Evolutionary conservation across 495 filamentous ascomycete species (phyloP).

Genomic region (Geoglossum glabrum): DNA sequence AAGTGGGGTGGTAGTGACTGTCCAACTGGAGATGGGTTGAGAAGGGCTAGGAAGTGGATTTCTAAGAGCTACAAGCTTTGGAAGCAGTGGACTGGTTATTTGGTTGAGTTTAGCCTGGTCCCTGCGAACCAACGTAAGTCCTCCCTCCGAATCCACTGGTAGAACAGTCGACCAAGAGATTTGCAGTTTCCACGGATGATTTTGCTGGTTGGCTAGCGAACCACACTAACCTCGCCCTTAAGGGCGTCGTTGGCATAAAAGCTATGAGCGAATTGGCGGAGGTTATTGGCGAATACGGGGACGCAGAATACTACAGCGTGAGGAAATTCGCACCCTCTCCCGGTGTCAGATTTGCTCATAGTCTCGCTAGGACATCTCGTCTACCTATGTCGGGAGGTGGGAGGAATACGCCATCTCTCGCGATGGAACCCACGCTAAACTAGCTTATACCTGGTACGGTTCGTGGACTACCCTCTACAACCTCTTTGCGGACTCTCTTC

Average conservation of each 20-base stretch:
- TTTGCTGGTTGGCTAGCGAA: conserved; percentile 87
- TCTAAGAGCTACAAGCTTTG: conserved; percentile 53
- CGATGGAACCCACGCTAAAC: conserved; percentile 67
- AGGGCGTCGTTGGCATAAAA: conserved; percentile 85
- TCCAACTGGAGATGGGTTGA: conserved; percentile 7
- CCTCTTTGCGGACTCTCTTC: conserved; percentile 60
- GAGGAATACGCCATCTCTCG: conserved; percentile 59
- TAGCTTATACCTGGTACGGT: conserved; percentile 87
- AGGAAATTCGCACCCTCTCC: not conserved
- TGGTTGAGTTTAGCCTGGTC: conserved; percentile 69
- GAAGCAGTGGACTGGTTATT: conserved; percentile 85
- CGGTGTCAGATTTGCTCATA: not conserved
- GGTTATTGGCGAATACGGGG: conserved; percentile 41
- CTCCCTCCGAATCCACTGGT: not conserved
- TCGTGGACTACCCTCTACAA: conserved; percentile 95
- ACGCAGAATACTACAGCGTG: conserved; percentile 46
- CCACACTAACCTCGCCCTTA: conserved; percentile 83
- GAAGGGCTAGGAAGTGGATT: conserved; percentile 36
- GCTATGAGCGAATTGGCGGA: conserved; percentile 76
- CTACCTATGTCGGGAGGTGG: conserved; percentile 68
- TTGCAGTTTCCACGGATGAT: conserved; percentile 67
- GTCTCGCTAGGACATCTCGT: conserved; percentile 35
- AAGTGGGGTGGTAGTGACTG: conserved; percentile 28
- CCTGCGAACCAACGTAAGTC: conserved; percentile 59
- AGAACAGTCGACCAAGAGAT: not conserved